Conservation (phyloP, 306 rosid species). For the Ceratonia siliqua region DNA sequence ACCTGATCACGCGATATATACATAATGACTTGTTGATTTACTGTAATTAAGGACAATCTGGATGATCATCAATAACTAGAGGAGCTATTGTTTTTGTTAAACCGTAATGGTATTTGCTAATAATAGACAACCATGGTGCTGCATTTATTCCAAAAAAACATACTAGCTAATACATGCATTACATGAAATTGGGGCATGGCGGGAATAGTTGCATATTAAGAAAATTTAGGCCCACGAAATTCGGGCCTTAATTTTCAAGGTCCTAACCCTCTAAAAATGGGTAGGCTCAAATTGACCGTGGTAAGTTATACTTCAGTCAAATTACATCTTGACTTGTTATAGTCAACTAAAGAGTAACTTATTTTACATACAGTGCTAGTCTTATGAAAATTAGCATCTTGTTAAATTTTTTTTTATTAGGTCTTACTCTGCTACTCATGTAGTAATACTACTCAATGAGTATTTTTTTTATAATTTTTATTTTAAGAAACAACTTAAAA, state of each 20-base stretch:
- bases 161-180: not conserved
- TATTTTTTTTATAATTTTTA: too few species aligned
- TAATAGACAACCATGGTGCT: not conserved
- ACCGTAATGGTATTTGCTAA: not conserved
- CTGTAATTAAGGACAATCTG: not conserved
- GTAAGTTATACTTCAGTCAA: conserved; percentile 68
- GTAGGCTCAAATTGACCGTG: too few species aligned
- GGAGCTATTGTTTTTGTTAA: not conserved
- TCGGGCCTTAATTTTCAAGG: not conserved
- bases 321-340: conserved; percentile 68
- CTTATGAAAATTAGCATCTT: conserved; percentile 47
- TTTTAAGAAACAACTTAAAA: too few species aligned
- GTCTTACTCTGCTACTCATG: too few species aligned
- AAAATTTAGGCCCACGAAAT: too few species aligned
- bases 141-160: not conserved
- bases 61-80: not conserved
- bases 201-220: not conserved
- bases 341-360: conserved; percentile 46
- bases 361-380: conserved; percentile 39
- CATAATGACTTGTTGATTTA: not conserved
- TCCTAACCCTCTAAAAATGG: too few species aligned
- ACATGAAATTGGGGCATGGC: not conserved
- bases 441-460: too few species aligned
- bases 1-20: not conserved
- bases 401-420: too few species aligned